Base-by-base conservation (phyloP, 2,329 filamentous ascomycete species). In the Aspergillus candidus region DNA sequence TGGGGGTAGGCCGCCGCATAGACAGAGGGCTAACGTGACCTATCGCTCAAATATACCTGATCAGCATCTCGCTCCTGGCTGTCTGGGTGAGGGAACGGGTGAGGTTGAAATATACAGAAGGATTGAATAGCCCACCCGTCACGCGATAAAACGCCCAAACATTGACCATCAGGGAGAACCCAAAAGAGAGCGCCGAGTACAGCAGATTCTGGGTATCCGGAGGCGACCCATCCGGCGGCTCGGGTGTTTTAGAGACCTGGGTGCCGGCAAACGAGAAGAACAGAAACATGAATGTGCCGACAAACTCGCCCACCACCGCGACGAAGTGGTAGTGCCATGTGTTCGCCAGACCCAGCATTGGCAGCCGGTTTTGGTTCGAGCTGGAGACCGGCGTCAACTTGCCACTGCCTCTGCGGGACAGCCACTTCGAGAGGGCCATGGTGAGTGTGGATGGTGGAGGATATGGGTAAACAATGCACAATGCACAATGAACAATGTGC, bases 11-110 rank as follows among this genome's bases (percentile, higher is more conserved):
- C 75, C 77, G 2, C 79, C 78, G 38, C 78, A 74, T 3, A 83
- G 67, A n/a, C 74, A 71, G 14, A 84, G 72, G 1, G 74, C 79
- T 1, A 84, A 61, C 0, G 81, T 81, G n/a, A 76, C 70, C 70
- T 72, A 32, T 22, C 0, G 27, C 18, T 14, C 27, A 11, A 6
- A 32, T 47, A 15, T 39, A 32, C 11, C 11, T 4, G 4, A 30
- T 31, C 33, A 7, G 14, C 2, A 4, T 12, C 10, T 11, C 13
- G 14, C 6, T 5, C 8, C 29, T 2, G 7, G 22, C 22, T 27
- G 22, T 7, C 8, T 27, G 22, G 22, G 22, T 10, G 22, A 27
- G 22, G 6, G 22, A 27, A 27, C 22, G 22, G 22, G 4, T 6
- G 11, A 15, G 11, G 7, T 11, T 22, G 14, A 15, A 31, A 47